Evolutionary conservation across 2,329 filamentous ascomycete species (phyloP).

Genomic region (Exophiala mesophila): DNA sequence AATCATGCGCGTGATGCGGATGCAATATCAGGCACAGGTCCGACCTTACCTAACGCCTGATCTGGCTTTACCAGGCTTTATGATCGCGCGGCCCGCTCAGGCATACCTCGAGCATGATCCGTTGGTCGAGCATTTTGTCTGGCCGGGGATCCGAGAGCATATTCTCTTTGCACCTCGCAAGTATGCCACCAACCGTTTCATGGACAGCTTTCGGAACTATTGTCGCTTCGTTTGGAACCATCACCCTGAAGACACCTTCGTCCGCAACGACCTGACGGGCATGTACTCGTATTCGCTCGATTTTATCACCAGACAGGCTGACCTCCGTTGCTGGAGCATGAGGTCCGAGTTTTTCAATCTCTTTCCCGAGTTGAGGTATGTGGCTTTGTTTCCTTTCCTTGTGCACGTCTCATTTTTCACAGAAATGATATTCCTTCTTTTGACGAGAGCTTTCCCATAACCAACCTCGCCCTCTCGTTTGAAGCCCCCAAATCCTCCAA

Average conservation of each 20-base stretch:
- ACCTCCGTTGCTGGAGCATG: constrained; percentile 4
- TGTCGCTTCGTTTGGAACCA: constrained; percentile 1
- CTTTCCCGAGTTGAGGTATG: constrained; percentile 6
- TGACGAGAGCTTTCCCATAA: not conserved
- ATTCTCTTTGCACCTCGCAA: constrained; percentile 5
- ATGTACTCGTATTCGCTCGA: constrained; percentile 4
- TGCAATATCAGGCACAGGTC: constrained; percentile 3
- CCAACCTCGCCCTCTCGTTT: no score
- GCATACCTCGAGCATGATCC: constrained; percentile 8
- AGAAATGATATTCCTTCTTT: constrained; percentile 1
- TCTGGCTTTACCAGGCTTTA: not conserved
- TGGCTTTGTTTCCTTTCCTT: not conserved
- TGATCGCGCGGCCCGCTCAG: constrained; percentile 1
- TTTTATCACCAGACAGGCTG: not conserved
- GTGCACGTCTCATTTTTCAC: not conserved
- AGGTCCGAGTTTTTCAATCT: constrained; percentile 5
- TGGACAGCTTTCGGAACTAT: constrained; percentile 3
- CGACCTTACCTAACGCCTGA: not conserved
- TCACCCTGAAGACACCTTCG: constrained; percentile 1
- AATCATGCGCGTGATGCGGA: constrained; percentile 4
- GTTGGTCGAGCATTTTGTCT: constrained; percentile 25
- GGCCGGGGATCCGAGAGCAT: constrained; percentile 30
- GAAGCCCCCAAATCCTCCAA: no score
- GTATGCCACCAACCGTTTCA: constrained; percentile 9
- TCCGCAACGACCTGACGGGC: not conserved